Evolutionary conservation across 805 yeast species (phyloP).

Genomic region (Starmerella scarabaei): DNA sequence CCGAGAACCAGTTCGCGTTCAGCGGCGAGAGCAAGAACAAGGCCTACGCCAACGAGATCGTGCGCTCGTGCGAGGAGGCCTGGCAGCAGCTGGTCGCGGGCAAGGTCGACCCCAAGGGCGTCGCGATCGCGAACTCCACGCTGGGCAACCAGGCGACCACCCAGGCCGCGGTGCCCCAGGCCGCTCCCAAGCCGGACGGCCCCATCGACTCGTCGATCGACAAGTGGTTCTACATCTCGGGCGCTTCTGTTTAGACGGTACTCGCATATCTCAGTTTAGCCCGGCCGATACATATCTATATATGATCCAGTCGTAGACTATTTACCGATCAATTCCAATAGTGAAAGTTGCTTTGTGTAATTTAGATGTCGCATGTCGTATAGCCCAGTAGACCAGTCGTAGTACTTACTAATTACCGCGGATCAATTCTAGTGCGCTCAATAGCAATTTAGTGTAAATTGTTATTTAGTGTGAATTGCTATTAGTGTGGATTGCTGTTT

Average conservation of each 20-base stretch:
- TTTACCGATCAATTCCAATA: not conserved
- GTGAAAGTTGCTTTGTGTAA: too few relatives aligned
- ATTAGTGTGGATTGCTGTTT: too few relatives aligned
- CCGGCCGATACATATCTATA: not conserved
- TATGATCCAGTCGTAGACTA: too few relatives aligned
- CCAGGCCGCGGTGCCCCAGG: slow-evolving; percentile 45
- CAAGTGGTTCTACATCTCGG: slow-evolving; percentile 93
- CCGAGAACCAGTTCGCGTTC: slow-evolving; percentile 93
- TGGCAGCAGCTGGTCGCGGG: slow-evolving; percentile 70
- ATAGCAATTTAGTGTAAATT: too few relatives aligned
- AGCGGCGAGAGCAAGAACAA: slow-evolving; percentile 82
- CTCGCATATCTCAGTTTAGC: too few relatives aligned
- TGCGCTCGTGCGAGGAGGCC: slow-evolving; percentile 69
- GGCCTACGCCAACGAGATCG: slow-evolving; percentile 71
- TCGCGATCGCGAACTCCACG: slow-evolving; percentile 65
- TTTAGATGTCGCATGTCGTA: too few relatives aligned
- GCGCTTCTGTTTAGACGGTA: slow-evolving; percentile 26
- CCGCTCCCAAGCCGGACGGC: slow-evolving; percentile 63
- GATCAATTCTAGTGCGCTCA: too few relatives aligned
- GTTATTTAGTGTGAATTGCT: too few relatives aligned
- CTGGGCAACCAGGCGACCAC: slow-evolving; percentile 32
- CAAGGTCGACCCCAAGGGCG: slow-evolving; percentile 48
- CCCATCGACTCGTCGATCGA: slow-evolving; percentile 94
- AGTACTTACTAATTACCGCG: too few relatives aligned
- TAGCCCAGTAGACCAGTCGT: too few relatives aligned